Conservation (phyloP, 441 rosid genomes). For the Rhodomyrtus psidioides region DNA sequence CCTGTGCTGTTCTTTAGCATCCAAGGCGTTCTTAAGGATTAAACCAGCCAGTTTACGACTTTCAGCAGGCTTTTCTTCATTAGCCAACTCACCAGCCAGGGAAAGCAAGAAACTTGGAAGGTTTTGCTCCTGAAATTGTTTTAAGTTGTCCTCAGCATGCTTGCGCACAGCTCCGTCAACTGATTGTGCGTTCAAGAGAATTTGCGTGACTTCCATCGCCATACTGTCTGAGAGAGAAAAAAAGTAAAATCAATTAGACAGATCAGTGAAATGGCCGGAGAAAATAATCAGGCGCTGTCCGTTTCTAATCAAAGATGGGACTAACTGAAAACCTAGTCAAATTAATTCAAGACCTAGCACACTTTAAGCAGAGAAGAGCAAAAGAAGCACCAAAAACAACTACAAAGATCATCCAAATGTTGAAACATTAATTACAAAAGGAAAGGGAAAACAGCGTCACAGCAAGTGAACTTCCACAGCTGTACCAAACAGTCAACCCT, state of each 20-base stretch:
- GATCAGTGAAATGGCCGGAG: not conserved
- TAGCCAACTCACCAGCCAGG: conserved; percentile 56
- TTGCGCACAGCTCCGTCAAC: conserved; percentile 52
- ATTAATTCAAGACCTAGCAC: not conserved
- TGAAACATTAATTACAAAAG: not conserved
- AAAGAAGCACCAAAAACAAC: not conserved
- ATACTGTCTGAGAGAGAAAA: not conserved
- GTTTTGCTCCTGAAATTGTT: conserved; percentile 47
- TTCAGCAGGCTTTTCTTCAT: conserved; percentile 57
- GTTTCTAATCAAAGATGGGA: not conserved
- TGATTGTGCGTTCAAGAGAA: conserved; percentile 60
- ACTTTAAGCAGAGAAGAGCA: not conserved
- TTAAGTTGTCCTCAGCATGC: conserved; percentile 39
- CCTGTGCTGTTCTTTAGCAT: conserved; percentile 61
- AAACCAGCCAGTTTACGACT: conserved; percentile 62
- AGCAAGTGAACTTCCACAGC: not conserved
- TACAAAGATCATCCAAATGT: not conserved
- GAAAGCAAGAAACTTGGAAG: conserved; percentile 48
- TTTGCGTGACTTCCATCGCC: conserved; percentile 42
- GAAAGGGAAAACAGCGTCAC: not conserved
- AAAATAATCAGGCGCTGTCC: not conserved
- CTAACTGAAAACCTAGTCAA: not conserved
- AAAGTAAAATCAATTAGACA: not conserved
- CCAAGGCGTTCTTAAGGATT: conserved; percentile 55
- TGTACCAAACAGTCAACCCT: not conserved